Evolutionary conservation across 129 eudicot species (phyloP).

Genomic region (Logfia minima): DNA sequence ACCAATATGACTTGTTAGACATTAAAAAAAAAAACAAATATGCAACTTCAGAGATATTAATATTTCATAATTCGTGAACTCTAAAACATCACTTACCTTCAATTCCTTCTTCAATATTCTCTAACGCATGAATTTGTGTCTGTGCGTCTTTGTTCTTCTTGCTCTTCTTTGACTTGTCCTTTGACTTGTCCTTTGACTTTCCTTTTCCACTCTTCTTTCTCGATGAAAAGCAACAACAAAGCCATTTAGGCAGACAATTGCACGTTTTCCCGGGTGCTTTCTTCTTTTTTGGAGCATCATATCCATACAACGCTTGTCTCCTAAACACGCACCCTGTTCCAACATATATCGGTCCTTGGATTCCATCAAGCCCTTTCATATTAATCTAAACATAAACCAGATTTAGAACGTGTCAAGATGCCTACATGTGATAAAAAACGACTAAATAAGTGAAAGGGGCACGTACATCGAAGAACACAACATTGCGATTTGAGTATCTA

Average conservation of each 20-base stretch:
- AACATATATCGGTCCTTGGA: slow-evolving; percentile 92
- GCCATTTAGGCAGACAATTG: slow-evolving; percentile 85
- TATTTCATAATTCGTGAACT: neutral
- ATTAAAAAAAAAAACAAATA: neutral
- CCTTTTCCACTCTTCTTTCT: slow-evolving; percentile 62
- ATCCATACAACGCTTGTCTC: slow-evolving; percentile 90
- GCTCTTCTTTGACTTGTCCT: slow-evolving; percentile 53
- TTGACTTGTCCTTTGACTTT: slow-evolving; percentile 42
- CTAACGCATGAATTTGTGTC: slow-evolving; percentile 80
- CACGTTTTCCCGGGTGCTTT: slow-evolving; percentile 88
- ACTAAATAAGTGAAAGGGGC: slow-evolving; percentile 3
- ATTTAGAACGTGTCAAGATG: neutral
- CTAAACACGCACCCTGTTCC: slow-evolving; percentile 94
- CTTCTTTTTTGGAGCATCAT: slow-evolving; percentile 83
- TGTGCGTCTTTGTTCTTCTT: slow-evolving; percentile 66
- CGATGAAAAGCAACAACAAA: slow-evolving; percentile 58
- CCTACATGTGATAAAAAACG: neutral
- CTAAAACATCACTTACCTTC: slow-evolving; percentile 58
- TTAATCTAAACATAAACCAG: slow-evolving; percentile 49
- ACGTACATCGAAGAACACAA: slow-evolving; percentile 90
- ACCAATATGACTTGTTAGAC: neutral
- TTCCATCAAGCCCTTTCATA: slow-evolving; percentile 94
- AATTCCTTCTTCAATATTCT: slow-evolving; percentile 93
- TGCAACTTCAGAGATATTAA: neutral
- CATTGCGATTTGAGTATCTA: slow-evolving; percentile 85